Conservation (phyloP, 1,284 basidiomycete genomes). For the Ceratobasidium sp. region DNA sequence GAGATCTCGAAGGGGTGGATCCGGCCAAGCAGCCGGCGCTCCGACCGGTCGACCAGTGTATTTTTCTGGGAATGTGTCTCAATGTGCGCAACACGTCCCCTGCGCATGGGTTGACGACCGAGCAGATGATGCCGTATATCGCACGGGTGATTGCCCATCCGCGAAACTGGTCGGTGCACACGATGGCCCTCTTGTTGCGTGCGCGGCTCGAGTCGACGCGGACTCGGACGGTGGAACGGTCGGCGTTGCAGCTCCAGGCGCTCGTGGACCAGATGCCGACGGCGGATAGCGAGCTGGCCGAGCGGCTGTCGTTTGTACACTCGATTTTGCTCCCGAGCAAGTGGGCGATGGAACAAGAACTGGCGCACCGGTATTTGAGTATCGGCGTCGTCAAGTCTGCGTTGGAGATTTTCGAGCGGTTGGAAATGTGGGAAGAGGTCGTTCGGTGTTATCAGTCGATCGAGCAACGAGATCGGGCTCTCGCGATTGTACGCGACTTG, state of each 20-base stretch:
- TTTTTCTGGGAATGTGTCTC: slow-evolving; percentile 88
- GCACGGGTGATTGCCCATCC: slow-evolving; percentile 86
- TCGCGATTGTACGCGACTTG: slow-evolving; percentile 82
- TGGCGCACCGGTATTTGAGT: slow-evolving; percentile 71
- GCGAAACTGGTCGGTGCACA: slow-evolving; percentile 92
- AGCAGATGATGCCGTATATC: slow-evolving; percentile 92
- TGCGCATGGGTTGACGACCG: slow-evolving; percentile 83
- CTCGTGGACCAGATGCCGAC: slow-evolving; percentile 95
- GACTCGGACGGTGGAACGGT: slow-evolving; percentile 90
- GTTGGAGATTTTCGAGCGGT: slow-evolving; percentile 87
- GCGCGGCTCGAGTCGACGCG: slow-evolving; percentile 87
- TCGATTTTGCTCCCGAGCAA: slow-evolving; percentile 82
- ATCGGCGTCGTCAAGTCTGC: slow-evolving; percentile 89
- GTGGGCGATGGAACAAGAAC: slow-evolving; percentile 92
- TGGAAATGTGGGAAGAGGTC: slow-evolving; percentile 98
- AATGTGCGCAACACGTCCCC: slow-evolving; percentile 91
- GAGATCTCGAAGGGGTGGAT: slow-evolving; percentile 72
- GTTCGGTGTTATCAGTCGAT: slow-evolving; percentile 85
- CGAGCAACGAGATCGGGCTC: slow-evolving; percentile 80
- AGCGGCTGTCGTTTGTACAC: slow-evolving; percentile 83
- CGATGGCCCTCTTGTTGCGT: slow-evolving; percentile 90
- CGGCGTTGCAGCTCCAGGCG: slow-evolving; percentile 89
- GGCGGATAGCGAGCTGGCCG: slow-evolving; percentile 73
- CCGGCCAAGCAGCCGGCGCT: slow-evolving; percentile 86
- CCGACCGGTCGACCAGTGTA: slow-evolving; percentile 90